Base-by-base conservation (phyloP, 2,329 filamentous ascomycete genomes). In the Colletotrichum agaves region DNA sequence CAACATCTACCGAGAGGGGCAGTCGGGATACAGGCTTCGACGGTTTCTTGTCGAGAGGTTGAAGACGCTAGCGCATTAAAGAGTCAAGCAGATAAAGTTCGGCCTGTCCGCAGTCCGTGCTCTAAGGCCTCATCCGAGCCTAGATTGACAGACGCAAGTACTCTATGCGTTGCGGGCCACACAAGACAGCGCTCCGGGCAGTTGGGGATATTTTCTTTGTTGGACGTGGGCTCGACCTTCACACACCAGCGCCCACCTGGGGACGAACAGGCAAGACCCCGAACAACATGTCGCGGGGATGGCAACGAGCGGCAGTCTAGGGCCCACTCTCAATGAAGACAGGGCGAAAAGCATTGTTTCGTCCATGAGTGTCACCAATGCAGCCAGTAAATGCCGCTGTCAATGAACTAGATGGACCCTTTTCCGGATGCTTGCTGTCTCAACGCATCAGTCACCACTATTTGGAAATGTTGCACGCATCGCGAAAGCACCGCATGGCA, bases 271-370 rank as follows among this genome's bases (percentile, higher is more conserved):
- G 63, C 65, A 65, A 68, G 27, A 67, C 58, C 66, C 66, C 37
- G 31, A 67, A 61, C 27, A 17, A 21, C 21, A 52, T 31, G 7
- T 31, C 46, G 49, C 57, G 21, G 55, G 50, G 50, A 57, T 33
- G 52, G 66, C 37, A 57, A 61, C 56, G 62, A 69, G 57, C 63
- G 31, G 43, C 62, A 37, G 19, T 19, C 21, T 17, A 46, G 66
- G 44, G 46, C 49, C 35, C 62, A 44, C 57, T 31, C 31, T 27
- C 52, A 41, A 52, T 43, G 15, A 57, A 67, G 57, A 47, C 57
- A 67, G 58, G 66, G 66, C 66, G 66, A 58, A 53, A 39, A 66
- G 55, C 56, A 62, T 50, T 41, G 56, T 62, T 67, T 62, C 62
- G 62, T 56, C 43, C 19, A 33, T 35, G 8, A 61, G 49, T 66